Conservation (phyloP, 495 filamentous ascomycete species). For the Lasiosphaeris hirsuta region DNA sequence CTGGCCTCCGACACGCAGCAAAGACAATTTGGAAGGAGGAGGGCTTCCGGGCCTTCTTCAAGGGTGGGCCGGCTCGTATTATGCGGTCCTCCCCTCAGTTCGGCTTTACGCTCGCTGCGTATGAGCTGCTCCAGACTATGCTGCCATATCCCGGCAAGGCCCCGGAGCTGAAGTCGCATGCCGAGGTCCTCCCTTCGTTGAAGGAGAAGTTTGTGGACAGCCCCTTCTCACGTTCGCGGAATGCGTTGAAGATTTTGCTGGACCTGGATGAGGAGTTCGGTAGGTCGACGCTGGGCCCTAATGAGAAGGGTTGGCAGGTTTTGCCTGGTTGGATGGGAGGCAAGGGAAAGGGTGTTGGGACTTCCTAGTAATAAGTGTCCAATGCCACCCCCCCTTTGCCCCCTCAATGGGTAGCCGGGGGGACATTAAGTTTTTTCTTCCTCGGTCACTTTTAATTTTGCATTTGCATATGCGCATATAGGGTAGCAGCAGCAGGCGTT, state of each 20-base stretch:
- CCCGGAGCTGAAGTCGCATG: constrained; percentile 36
- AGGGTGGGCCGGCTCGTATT: constrained; percentile 93
- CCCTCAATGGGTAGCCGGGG: not conserved
- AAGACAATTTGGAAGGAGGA: constrained; percentile 81
- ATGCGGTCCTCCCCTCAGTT: constrained; percentile 93
- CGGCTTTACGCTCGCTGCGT: constrained; percentile 92
- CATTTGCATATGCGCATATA: not conserved
- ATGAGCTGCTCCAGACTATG: constrained; percentile 82
- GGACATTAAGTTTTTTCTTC: not conserved
- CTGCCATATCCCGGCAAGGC: constrained; percentile 70
- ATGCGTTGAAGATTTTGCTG: constrained; percentile 94
- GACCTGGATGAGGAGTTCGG: constrained; percentile 93
- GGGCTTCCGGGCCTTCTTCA: constrained; percentile 95
- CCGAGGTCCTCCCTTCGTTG: constrained; percentile 34
- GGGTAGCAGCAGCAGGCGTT: not conserved
- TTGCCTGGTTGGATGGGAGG: constrained; percentile 41
- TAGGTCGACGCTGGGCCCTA: constrained; percentile 53
- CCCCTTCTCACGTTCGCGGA: constrained; percentile 80
- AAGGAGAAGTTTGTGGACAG: constrained; percentile 56
- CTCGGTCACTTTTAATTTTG: not conserved
- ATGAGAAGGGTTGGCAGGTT: constrained; percentile 48
- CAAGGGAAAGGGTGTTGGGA: constrained; percentile 24
- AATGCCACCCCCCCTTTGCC: no score
- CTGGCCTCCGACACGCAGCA: constrained; percentile 81
- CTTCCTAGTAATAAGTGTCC: not conserved